Percentiles rank a stretch among this genome's conserved stretches.
These are phyloP conservation scores for Pilobolus umbonatus DNA, from an alignment of 192 early-diverging fungal species.

Conservation along the genomic window DNA sequence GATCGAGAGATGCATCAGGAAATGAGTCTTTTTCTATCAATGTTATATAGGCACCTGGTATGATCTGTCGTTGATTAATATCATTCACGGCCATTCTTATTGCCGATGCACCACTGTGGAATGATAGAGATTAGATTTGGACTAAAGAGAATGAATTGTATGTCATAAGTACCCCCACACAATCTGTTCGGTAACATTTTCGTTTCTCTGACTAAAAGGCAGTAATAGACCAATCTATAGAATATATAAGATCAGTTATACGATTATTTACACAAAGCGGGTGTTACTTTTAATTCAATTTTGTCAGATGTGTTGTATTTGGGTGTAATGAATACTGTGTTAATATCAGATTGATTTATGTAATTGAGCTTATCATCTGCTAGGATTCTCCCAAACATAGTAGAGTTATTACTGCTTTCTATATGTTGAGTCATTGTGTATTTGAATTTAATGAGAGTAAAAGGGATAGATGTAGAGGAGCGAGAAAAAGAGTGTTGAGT, in stretches of 20 bases:
- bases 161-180: conserved; percentile 31
- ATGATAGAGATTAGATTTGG: conserved; percentile 5
- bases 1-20: conserved; percentile 35
- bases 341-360: conserved; percentile 19
- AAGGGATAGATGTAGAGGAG: not conserved
- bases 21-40: conserved; percentile 47
- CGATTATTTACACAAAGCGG: not conserved
- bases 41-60: conserved; percentile 45
- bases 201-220: conserved; percentile 28
- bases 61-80: conserved; percentile 40
- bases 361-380: conserved; percentile 8
- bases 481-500: conserved; percentile 9
- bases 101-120: conserved; percentile 41
- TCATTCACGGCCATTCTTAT: conserved; percentile 46
- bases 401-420: not conserved
- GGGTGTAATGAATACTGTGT: conserved; percentile 20
- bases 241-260: not conserved
- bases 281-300: conserved; percentile 27
- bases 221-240: conserved; percentile 30
- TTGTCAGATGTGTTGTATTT: conserved; percentile 13
- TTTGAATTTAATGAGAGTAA: not conserved
- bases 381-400: conserved; percentile 16
- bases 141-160: not conserved
- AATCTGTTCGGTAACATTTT: conserved; percentile 30
- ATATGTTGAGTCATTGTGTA: conserved; percentile 9